phyloP scores from a whole-genome alignment of 1,284 basidiomycete genomes.

The Ganoderma leucocontextum region DNA sequence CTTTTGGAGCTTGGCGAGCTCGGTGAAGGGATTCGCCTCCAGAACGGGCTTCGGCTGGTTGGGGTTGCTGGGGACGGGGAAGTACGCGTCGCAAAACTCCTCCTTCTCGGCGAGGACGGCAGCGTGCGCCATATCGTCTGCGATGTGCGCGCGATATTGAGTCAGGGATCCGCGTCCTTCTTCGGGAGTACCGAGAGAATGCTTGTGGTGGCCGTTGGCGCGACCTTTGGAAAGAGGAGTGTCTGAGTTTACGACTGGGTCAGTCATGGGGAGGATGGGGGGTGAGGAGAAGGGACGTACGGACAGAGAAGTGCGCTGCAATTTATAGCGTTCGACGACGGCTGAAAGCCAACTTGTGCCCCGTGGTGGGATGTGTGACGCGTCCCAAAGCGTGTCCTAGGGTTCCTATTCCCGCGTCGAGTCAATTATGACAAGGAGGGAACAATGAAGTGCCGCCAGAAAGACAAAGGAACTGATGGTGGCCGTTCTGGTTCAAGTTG shows the following conservation, averaged over 20 bases:
- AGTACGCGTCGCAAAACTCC: not conserved
- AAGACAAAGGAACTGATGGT: not conserved
- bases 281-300: not conserved
- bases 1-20: not conserved
- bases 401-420: not conserved
- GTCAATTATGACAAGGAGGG: not conserved
- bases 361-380: not conserved
- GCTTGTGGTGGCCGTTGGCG: not conserved
- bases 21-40: not conserved
- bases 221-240: not conserved
- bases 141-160: not conserved
- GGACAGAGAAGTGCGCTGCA: not conserved
- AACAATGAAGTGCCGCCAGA: not conserved
- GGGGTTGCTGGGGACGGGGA: not conserved
- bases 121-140: conserved; percentile 3
- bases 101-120: not conserved
- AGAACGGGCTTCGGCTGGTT: not conserved
- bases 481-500: conserved; percentile 1
- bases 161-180: not conserved
- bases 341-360: not conserved
- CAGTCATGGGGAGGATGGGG: not conserved
- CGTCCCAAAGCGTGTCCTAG: not conserved
- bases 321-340: not conserved
- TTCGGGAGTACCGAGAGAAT: not conserved
- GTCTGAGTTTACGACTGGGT: not conserved